phyloP scores from a whole-genome alignment of 139 green algal species.

The Picochlorum sp. region DNA sequence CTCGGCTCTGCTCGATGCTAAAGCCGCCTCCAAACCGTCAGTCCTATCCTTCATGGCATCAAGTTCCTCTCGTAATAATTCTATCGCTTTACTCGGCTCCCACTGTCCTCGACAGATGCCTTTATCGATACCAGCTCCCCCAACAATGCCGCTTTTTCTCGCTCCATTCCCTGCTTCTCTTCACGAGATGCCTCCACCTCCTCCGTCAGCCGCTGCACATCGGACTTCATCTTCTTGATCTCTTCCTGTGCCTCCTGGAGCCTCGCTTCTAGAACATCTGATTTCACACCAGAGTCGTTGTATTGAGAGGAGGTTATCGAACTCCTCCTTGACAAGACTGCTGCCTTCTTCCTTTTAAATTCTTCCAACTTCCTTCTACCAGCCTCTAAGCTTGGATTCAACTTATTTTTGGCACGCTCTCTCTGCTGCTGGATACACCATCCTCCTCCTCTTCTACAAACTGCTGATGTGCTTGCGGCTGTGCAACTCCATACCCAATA shows the following conservation, averaged over 20 bases:
- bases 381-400: slow-evolving; percentile 17
- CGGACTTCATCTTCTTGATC: slow-evolving; percentile 1
- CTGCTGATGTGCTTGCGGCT: too few relatives aligned
- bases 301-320: not conserved
- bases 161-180: slow-evolving; percentile 19
- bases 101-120: not conserved
- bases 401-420: too few relatives aligned
- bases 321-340: slow-evolving; percentile 16
- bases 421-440: too few relatives aligned
- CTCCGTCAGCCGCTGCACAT: not conserved
- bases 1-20: not conserved
- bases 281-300: not conserved
- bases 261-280: not conserved
- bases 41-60: not conserved
- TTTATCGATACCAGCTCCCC: slow-evolving; percentile 19
- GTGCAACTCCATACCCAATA: too few relatives aligned
- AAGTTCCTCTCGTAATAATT: not conserved
- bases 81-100: not conserved
- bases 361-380: slow-evolving; percentile 33
- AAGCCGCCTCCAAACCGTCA: not conserved
- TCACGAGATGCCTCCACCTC: slow-evolving; percentile 16
- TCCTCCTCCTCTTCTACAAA: too few relatives aligned
- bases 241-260: not conserved
- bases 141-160: slow-evolving; percentile 28
- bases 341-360: slow-evolving; percentile 31